These are phyloP conservation scores for Hortaea sp. DNA, from an alignment of 2,329 filamentous ascomycete genomes.

Conservation along the genomic window DNA sequence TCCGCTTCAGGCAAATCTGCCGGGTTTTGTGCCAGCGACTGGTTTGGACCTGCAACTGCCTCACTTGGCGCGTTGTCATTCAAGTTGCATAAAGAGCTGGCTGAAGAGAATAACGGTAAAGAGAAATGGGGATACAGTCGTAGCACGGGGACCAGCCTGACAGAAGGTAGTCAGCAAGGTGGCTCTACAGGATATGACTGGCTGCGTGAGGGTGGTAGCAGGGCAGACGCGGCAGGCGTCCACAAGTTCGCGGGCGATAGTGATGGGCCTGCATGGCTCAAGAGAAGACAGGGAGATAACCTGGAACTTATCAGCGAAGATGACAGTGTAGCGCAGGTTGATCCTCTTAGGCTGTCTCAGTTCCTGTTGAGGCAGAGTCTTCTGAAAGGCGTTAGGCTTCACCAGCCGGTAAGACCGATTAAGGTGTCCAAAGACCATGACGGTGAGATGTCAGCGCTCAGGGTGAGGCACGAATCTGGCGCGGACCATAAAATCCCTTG, in stretches of 20 bases:
- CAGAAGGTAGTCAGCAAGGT: constrained; percentile 35
- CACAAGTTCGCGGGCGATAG: constrained; percentile 22
- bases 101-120: constrained; percentile 47
- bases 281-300: constrained; percentile 42
- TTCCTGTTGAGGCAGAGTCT: constrained; percentile 52
- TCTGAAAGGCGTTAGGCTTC: constrained; percentile 53
- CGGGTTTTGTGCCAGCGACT: constrained; percentile 65
- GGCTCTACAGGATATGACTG: constrained; percentile 49
- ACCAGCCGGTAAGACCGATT: constrained; percentile 52
- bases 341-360: constrained; percentile 55
- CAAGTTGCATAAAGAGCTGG: constrained; percentile 55
- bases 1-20: constrained; percentile 66
- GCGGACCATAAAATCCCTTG: constrained; percentile 45
- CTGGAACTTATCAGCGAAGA: constrained; percentile 54
- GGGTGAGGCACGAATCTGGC: constrained; percentile 38
- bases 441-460: constrained; percentile 43
- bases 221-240: constrained; percentile 42
- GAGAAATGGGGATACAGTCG: constrained; percentile 49
- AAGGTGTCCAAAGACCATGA: constrained; percentile 42
- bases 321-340: constrained; percentile 55
- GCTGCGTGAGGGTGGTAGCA: constrained; percentile 54
- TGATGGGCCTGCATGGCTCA: constrained; percentile 49
- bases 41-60: constrained; percentile 36
- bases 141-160: constrained; percentile 49
- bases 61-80: constrained; percentile 59